phyloP scores from a whole-genome alignment of 2,329 filamentous ascomycete genomes.

The Epichloe sp. region DNA sequence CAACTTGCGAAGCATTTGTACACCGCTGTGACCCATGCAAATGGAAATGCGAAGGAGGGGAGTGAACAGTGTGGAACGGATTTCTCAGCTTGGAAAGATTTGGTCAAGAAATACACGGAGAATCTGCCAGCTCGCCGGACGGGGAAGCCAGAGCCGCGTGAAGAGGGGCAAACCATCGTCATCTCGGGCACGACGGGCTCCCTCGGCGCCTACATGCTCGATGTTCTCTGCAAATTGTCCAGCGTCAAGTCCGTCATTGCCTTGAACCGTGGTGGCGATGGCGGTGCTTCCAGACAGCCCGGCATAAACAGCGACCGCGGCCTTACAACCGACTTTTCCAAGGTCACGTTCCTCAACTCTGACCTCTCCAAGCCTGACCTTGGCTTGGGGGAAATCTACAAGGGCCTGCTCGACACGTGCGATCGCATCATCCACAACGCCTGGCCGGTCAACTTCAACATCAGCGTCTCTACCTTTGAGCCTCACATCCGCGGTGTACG shows the following conservation, averaged over 20 bases:
- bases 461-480: conserved; percentile 34
- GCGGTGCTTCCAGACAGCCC: conserved; percentile 24
- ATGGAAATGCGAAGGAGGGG: conserved; percentile 5
- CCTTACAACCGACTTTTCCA: conserved; percentile 21
- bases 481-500: conserved; percentile 36
- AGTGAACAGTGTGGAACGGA: background rate
- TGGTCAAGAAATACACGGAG: conserved; percentile 18
- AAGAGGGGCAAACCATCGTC: conserved; percentile 46
- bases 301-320: conserved; percentile 24
- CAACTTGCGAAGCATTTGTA: conserved; percentile 12
- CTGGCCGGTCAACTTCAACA: conserved; percentile 37
- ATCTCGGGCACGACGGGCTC: conserved; percentile 84
- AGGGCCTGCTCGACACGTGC: conserved; percentile 23
- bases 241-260: conserved; percentile 13
- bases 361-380: conserved; percentile 34
- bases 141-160: conserved; percentile 12
- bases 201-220: conserved; percentile 60
- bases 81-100: conserved; percentile 4
- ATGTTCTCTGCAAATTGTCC: conserved; percentile 16
- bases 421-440: conserved; percentile 41
- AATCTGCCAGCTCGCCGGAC: conserved; percentile 11
- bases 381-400: conserved; percentile 28
- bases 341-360: conserved; percentile 32
- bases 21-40: background rate
- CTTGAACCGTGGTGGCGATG: conserved; percentile 20